These are phyloP conservation scores for Ceratobasidium sp. DNA, from an alignment of 1,284 basidiomycete species.

Conservation along the genomic window DNA sequence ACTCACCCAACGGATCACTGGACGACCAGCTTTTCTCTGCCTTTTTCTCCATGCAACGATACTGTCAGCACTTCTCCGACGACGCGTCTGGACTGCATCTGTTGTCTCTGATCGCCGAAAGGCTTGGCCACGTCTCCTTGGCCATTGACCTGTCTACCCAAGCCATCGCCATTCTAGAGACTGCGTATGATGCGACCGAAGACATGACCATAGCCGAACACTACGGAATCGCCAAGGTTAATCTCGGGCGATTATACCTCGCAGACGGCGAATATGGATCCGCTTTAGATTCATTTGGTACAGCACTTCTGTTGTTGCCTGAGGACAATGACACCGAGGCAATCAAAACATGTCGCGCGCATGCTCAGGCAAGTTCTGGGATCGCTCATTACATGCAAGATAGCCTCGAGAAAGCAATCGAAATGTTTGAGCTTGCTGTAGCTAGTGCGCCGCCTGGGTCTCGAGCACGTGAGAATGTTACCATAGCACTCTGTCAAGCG, in stretches of 20 bases:
- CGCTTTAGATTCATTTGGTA: conserved; percentile 78
- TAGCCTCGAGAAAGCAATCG: conserved; percentile 71
- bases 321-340: conserved; percentile 57
- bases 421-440: conserved; percentile 72
- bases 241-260: conserved; percentile 82
- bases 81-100: conserved; percentile 87
- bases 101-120: conserved; percentile 86
- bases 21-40: conserved; percentile 65
- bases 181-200: conserved; percentile 88
- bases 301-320: conserved; percentile 75
- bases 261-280: conserved; percentile 66
- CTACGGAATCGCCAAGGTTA: conserved; percentile 85
- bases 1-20: conserved; percentile 52
- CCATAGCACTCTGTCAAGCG: conserved; percentile 78
- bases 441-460: conserved; percentile 60
- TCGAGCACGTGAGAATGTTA: conserved; percentile 71
- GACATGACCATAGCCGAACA: conserved; percentile 77
- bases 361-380: conserved; percentile 76
- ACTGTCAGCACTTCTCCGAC: conserved; percentile 71
- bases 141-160: conserved; percentile 69
- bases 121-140: conserved; percentile 75
- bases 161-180: conserved; percentile 81
- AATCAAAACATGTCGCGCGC: conserved; percentile 58
- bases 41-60: conserved; percentile 84
- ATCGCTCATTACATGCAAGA: conserved; percentile 75